These are phyloP conservation scores for Nicotiana tomentosiformis DNA, from an alignment of 257 asterid species.

Conservation along the genomic window DNA sequence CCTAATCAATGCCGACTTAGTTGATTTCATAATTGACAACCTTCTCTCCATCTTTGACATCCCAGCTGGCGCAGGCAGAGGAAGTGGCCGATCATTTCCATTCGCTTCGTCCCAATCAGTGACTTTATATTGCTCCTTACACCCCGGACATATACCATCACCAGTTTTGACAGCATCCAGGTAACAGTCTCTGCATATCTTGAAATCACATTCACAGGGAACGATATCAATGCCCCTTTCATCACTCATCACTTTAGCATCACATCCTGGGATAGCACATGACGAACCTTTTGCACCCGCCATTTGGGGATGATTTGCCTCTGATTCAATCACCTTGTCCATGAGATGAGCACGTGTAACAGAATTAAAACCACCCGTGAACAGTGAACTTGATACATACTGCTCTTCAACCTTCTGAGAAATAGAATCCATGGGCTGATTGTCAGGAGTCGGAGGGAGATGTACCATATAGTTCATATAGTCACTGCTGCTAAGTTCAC, in stretches of 20 bases:
- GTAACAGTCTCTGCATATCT: slow-evolving; percentile 69
- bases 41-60: slow-evolving; percentile 65
- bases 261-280: slow-evolving; percentile 56
- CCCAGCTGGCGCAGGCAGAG: slow-evolving; percentile 54
- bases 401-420: slow-evolving; percentile 63
- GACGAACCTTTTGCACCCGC: slow-evolving; percentile 66
- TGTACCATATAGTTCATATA: slow-evolving; percentile 56
- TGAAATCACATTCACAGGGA: slow-evolving; percentile 77
- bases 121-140: slow-evolving; percentile 61
- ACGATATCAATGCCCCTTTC: slow-evolving; percentile 58
- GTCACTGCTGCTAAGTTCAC: slow-evolving; percentile 52
- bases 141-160: slow-evolving; percentile 65
- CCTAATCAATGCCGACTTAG: slow-evolving; percentile 56
- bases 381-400: slow-evolving; percentile 53
- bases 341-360: slow-evolving; percentile 52
- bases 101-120: slow-evolving; percentile 46
- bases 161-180: slow-evolving; percentile 57
- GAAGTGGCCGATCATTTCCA: slow-evolving; percentile 36
- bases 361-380: slow-evolving; percentile 67
- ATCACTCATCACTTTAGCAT: slow-evolving; percentile 63
- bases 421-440: slow-evolving; percentile 48
- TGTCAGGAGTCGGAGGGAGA: slow-evolving; percentile 59
- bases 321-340: slow-evolving; percentile 58
- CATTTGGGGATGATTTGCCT: slow-evolving; percentile 61
- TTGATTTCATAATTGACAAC: slow-evolving; percentile 59